Evolutionary conservation across 305 asterid genomes (phyloP).

Genomic region (Euphrasia arctica): DNA sequence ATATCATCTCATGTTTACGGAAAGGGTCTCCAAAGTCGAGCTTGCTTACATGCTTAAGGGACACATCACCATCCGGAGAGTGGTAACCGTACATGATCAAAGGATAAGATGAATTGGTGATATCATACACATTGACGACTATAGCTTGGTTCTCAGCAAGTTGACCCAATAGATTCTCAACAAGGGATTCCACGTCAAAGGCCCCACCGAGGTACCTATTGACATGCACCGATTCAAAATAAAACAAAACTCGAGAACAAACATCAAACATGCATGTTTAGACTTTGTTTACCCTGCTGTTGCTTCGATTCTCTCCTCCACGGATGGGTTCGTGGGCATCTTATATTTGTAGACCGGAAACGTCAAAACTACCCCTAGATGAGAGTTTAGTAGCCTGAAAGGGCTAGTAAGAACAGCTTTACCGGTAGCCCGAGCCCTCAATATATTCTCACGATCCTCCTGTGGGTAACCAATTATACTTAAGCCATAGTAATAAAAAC

Average conservation of each 20-base stretch:
- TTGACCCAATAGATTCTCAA: conserved; percentile 86
- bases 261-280: not conserved
- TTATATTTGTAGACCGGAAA: conserved; percentile 77
- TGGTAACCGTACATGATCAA: conserved; percentile 72
- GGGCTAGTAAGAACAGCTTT: conserved; percentile 96
- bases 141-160: conserved; percentile 82
- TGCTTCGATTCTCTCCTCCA: conserved; percentile 62
- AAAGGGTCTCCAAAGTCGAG: conserved; percentile 93
- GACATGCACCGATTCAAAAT: not conserved
- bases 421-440: conserved; percentile 89
- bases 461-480: conserved; percentile 26
- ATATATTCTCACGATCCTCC: conserved; percentile 95
- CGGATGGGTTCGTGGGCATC: conserved; percentile 62
- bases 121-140: conserved; percentile 77
- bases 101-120: conserved; percentile 77
- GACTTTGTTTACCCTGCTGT: conserved; percentile 67
- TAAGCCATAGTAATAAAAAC: too few relatives aligned
- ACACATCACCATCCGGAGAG: conserved; percentile 52
- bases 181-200: conserved; percentile 89
- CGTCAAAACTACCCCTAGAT: conserved; percentile 94
- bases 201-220: conserved; percentile 96
- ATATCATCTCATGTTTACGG: conserved; percentile 88
- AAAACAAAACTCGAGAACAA: conserved; percentile 7
- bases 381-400: conserved; percentile 73
- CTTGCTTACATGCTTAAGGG: conserved; percentile 62